phyloP scores from a whole-genome alignment of 345 rosid genomes.

The Acer saccharum region DNA sequence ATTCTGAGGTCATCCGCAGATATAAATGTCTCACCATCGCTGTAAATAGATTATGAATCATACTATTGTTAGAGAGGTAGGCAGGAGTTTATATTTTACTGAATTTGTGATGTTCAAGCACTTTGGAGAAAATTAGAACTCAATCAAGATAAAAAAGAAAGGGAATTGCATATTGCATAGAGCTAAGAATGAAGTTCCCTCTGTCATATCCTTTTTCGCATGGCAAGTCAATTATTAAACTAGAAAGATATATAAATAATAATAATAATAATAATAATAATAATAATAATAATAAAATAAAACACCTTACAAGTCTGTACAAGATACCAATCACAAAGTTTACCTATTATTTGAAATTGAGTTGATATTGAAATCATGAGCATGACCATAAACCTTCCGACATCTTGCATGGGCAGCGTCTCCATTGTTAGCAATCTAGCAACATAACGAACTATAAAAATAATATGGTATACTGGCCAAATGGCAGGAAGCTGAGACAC shows the following conservation, averaged over 20 bases:
- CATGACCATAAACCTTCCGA: conserved; percentile 63
- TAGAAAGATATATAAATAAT: neutral
- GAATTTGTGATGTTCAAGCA: neutral
- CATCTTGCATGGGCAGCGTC: conserved; percentile 52
- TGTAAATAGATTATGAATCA: conserved; percentile 34
- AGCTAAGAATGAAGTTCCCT: neutral
- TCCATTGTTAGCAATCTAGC: conserved; percentile 46
- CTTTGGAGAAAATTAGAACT: neutral
- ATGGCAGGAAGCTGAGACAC: neutral
- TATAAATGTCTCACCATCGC: conserved; percentile 73
- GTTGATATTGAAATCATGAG: conserved; percentile 83
- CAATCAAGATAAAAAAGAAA: too few species aligned
- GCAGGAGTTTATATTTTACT: neutral
- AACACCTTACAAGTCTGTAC: neutral
- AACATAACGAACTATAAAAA: conserved; percentile 26
- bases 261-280: neutral
- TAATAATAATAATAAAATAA: neutral
- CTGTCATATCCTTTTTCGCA: neutral
- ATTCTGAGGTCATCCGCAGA: conserved; percentile 72
- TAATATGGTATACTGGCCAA: conserved; percentile 14
- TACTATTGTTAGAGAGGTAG: conserved; percentile 17
- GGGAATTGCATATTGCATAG: too few species aligned
- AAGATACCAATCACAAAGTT: conserved; percentile 20
- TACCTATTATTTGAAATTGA: conserved; percentile 94
- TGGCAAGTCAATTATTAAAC: neutral